Conservation (phyloP, 2,329 filamentous ascomycete genomes). For the Botryotinia globosa region DNA sequence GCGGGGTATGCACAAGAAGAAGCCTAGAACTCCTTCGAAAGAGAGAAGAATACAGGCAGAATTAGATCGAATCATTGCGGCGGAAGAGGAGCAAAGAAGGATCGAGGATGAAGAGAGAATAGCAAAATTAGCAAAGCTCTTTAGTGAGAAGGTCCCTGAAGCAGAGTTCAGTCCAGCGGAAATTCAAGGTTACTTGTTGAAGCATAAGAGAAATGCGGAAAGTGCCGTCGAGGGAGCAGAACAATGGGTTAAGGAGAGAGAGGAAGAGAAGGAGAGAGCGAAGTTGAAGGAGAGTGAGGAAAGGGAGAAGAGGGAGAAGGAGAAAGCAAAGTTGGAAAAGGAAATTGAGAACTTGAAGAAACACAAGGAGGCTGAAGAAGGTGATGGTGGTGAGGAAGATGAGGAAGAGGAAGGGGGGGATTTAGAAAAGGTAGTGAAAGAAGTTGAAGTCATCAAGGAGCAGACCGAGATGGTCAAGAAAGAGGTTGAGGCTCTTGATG, state of each 20-base stretch:
- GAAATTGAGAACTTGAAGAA: slow-evolving; percentile 25
- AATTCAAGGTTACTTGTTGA: slow-evolving; percentile 63
- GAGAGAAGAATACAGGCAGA: background rate
- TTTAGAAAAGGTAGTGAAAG: background rate
- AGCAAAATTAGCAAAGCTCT: slow-evolving; percentile 47
- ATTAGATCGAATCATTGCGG: slow-evolving; percentile 9
- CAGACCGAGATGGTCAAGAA: background rate
- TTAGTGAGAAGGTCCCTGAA: slow-evolving; percentile 52
- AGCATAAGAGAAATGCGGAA: slow-evolving; percentile 57
- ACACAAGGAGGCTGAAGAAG: slow-evolving; percentile 16
- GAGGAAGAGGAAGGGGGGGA: background rate
- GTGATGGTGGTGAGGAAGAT: background rate
- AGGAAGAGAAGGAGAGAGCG: slow-evolving; percentile 47
- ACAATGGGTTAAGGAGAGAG: slow-evolving; percentile 52
- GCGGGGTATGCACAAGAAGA: slow-evolving; percentile 1
- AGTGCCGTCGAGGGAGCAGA: slow-evolving; percentile 53
- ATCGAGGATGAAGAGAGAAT: slow-evolving; percentile 27
- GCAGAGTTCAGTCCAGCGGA: slow-evolving; percentile 58
- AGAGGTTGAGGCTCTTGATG: background rate
- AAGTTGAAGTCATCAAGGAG: background rate
- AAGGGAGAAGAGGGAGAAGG: slow-evolving; percentile 29
- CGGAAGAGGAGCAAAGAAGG: slow-evolving; percentile 23
- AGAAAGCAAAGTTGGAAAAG: slow-evolving; percentile 25
- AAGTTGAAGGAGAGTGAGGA: slow-evolving; percentile 33
- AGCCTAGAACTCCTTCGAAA: slow-evolving; percentile 35